Evolutionary conservation across 139 green algal genomes (phyloP).

Genomic region (Tetradesmus lagerheimii): DNA sequence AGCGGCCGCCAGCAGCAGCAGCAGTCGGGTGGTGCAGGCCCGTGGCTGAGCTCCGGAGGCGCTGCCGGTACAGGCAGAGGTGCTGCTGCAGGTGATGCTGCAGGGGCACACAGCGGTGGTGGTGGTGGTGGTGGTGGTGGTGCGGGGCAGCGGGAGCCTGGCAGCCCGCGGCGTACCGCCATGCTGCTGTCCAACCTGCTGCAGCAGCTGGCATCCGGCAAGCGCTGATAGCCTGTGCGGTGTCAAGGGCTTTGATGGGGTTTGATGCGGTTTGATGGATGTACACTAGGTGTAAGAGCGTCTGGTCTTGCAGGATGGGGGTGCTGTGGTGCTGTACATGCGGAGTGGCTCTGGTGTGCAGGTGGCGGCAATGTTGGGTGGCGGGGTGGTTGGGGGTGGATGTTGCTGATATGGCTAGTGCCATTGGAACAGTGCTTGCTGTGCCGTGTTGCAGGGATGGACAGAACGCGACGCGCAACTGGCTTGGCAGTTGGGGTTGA

Average conservation of each 20-base stretch:
- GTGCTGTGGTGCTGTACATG: background rate
- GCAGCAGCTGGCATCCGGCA: conserved; percentile 21
- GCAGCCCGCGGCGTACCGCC: background rate
- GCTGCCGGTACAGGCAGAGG: background rate
- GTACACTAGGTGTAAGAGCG: no score
- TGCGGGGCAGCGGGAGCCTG: background rate
- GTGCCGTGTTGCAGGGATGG: background rate
- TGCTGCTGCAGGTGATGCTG: background rate
- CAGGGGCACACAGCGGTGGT: background rate
- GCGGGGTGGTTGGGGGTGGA: background rate
- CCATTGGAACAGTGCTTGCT: background rate
- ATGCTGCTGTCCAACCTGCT: background rate
- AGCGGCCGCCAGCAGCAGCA: background rate
- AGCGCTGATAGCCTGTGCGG: background rate
- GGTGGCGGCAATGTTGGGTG: background rate
- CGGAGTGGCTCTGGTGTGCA: background rate
- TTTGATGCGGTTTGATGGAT: no score
- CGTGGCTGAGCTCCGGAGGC: background rate
- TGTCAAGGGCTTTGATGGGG: no score
- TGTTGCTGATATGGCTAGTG: background rate
- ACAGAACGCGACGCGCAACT: background rate
- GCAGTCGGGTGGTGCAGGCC: background rate
- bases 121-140: background rate
- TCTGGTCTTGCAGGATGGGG: background rate
- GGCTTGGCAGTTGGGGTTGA: background rate